phyloP scores from a whole-genome alignment of 257 asterid genomes.

The Nicotiana tabacum region DNA sequence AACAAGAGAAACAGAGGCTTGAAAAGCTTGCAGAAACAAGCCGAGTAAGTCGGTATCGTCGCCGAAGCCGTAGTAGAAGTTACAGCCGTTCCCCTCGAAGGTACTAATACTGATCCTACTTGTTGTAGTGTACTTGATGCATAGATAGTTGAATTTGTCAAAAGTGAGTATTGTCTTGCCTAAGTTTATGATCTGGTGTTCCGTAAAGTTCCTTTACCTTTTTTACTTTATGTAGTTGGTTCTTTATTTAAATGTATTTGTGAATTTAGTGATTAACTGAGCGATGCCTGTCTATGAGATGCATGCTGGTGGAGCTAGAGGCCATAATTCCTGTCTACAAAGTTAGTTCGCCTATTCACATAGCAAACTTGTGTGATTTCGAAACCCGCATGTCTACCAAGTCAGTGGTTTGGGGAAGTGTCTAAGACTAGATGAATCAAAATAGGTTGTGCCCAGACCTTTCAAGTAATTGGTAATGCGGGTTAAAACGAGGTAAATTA shows the following conservation, averaged over 20 bases:
- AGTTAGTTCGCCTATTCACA: not conserved
- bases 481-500: not conserved
- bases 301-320: conserved; percentile 4
- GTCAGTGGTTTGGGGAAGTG: not conserved
- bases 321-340: not conserved
- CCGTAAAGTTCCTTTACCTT: not conserved
- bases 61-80: conserved; percentile 83
- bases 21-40: conserved; percentile 85
- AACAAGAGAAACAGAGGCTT: conserved; percentile 85
- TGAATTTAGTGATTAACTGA: not conserved
- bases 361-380: not conserved
- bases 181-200: not conserved
- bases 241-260: not conserved
- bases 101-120: conserved; percentile 26
- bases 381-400: not conserved
- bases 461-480: not conserved
- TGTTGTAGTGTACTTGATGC: not conserved
- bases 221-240: not conserved
- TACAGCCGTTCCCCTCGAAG: conserved; percentile 84
- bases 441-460: not conserved
- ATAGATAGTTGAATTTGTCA: not conserved
- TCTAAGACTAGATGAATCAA: not conserved
- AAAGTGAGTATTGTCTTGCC: not conserved
- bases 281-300: not conserved
- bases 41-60: conserved; percentile 48